Evolutionary conservation across 768 basidiomycete species (phyloP), one percentile per base, ranked within the genome.

Genomic region (Roridomyces roridus): DNA sequence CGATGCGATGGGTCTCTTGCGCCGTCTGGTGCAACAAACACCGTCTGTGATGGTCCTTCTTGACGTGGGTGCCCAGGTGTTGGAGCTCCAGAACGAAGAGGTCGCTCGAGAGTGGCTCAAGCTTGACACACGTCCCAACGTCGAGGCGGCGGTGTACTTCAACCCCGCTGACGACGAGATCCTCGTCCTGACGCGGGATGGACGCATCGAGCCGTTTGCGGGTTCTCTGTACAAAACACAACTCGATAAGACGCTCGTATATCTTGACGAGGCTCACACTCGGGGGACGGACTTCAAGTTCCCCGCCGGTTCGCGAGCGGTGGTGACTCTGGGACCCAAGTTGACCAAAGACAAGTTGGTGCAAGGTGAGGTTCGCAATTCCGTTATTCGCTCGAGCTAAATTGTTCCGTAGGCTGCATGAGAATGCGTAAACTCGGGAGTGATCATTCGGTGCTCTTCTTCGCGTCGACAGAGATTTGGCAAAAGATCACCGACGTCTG

Each of bases 401-500:
- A n/a, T n/a, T n/a, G n/a, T n/a, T n/a, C n/a, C n/a, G n/a, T n/a
- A 82, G 81, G 80, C 4, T 83, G 81, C 50, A 83, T 83, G 81
- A 71, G 81, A 12, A 81, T 83, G 81, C 72, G 82, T 3, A 72
- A 75, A 60, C 70, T 83, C 1, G 82, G 82, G 12, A 63, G 68
- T 10, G 77, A 76, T 0, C 81, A 83, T 50, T 77, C 81, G 2
- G 39, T 58, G 2, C 14, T 51, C 31, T 58, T 58, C 12, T 58
- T 58, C 18, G 50, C 57, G 7, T 52, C 57, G 8, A n/a, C 28
- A 8, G 57, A 58, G 20, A 52, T 58, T 17, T 24, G 28, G 24
- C 26, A 6, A 24, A 58, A 52, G 14, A 52, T 58, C 9, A 34
- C 20, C 18, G 12, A 15, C 12, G 12, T 24, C 26, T n/a, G 45